These are phyloP conservation scores for Aspergillus luchuensis DNA, from an alignment of 2,329 filamentous ascomycete genomes.

Conservation along the genomic window DNA sequence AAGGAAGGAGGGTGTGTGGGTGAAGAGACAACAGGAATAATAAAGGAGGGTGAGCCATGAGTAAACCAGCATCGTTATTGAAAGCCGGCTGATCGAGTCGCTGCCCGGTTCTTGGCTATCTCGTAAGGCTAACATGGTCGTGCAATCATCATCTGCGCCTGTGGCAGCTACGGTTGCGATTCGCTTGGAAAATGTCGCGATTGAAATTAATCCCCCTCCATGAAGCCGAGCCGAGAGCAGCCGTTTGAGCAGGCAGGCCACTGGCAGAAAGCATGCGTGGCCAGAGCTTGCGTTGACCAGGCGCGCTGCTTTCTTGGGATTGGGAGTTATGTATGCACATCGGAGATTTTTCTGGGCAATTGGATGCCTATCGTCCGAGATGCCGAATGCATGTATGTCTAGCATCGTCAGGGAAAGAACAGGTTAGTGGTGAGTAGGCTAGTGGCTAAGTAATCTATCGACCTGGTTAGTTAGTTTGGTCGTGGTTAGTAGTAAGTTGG, in stretches of 20 bases:
- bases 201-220: background rate
- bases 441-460: background rate
- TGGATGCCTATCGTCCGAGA: conserved; percentile 8
- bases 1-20: background rate
- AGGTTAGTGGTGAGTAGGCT: no score
- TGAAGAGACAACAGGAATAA: no score
- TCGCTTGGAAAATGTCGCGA: conserved; percentile 5
- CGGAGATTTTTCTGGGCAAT: conserved; percentile 18
- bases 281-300: conserved; percentile 5
- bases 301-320: background rate
- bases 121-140: conserved; percentile 2
- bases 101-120: conserved; percentile 3
- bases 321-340: conserved; percentile 15
- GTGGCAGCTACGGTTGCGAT: background rate
- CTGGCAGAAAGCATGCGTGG: conserved; percentile 6
- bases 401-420: conserved; percentile 11
- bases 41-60: background rate
- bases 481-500: no score
- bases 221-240: conserved; percentile 10
- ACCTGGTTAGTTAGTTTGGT: background rate
- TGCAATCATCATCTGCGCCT: background rate
- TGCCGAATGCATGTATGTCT: conserved; percentile 16
- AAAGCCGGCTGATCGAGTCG: background rate
- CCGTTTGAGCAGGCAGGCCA: conserved; percentile 4
- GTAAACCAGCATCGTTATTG: no score